Percentiles rank a stretch among this genome's conserved stretches.
phyloP scores from a whole-genome alignment of 139 green algal genomes.

The Coelastrella sp. region DNA sequence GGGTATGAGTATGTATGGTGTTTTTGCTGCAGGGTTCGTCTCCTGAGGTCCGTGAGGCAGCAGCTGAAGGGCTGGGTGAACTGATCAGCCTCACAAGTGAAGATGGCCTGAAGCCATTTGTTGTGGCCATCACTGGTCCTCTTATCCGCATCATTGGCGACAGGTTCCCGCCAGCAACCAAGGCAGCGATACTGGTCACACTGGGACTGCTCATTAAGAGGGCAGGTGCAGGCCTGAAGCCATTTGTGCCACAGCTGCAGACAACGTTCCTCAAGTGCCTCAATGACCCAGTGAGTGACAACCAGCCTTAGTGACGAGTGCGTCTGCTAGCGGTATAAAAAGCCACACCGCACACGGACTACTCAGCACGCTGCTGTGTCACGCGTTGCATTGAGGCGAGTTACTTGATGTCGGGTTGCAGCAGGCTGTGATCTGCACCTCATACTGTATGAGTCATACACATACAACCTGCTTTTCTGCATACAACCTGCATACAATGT shows the following conservation, averaged over 20 bases:
- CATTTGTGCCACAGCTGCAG: constrained; percentile 98
- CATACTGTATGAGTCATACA: no score
- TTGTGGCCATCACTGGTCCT: constrained; percentile 94
- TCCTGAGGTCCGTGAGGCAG: constrained; percentile 87
- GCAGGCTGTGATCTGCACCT: no score
- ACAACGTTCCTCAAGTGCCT: constrained; percentile 99
- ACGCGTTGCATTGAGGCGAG: no score
- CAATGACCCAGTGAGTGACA: constrained; percentile 71
- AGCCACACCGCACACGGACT: neutral
- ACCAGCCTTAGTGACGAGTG: neutral
- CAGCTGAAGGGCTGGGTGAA: constrained; percentile 93
- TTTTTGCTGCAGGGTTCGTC: constrained; percentile 59
- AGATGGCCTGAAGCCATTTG: constrained; percentile 89
- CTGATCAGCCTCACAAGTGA: constrained; percentile 88
- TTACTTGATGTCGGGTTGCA: no score
- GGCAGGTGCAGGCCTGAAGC: constrained; percentile 89
- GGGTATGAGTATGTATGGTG: neutral
- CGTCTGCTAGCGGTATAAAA: neutral
- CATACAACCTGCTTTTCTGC: no score
- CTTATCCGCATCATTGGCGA: constrained; percentile 98
- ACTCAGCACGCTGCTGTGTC: no score
- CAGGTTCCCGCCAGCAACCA: constrained; percentile 79
- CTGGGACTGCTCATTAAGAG: constrained; percentile 91
- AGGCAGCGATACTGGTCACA: constrained; percentile 92
- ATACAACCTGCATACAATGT: no score